Conservation (phyloP, 2,329 filamentous ascomycete genomes). For the Pyricularia grisea region DNA sequence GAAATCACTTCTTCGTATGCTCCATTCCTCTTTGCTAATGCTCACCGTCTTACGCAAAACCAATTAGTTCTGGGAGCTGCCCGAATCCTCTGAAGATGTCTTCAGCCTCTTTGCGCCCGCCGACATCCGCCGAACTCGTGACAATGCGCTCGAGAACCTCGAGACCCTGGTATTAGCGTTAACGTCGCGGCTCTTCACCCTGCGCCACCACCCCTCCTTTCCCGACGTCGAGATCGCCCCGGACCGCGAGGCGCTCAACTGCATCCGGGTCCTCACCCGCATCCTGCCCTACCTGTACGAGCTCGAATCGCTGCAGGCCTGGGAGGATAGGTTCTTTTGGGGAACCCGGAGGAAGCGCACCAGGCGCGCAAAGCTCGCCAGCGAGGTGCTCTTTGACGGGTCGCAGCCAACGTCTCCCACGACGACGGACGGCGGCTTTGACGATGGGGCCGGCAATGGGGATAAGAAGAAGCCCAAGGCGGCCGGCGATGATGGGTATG, state of each 20-base stretch:
- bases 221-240: constrained; percentile 77
- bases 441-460: neutral
- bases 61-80: constrained; percentile 89
- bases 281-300: constrained; percentile 90
- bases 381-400: constrained; percentile 80
- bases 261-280: constrained; percentile 81
- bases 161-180: constrained; percentile 81
- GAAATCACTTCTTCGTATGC: neutral
- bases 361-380: constrained; percentile 53
- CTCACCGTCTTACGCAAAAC: constrained; percentile 2
- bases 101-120: constrained; percentile 90
- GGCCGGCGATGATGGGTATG: constrained; percentile 52
- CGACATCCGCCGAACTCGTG: constrained; percentile 80
- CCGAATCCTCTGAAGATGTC: constrained; percentile 90
- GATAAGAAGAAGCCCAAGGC: constrained; percentile 21
- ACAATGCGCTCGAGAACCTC: constrained; percentile 75
- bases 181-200: constrained; percentile 69
- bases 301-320: constrained; percentile 67
- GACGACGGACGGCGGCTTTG: constrained; percentile 15
- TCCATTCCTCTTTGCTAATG: constrained; percentile 3
- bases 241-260: constrained; percentile 88
- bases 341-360: constrained; percentile 61
- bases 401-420: constrained; percentile 28
- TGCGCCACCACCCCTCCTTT: constrained; percentile 85
- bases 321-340: constrained; percentile 97